Evolutionary conservation across 768 basidiomycete genomes (phyloP), one percentile per base, ranked within the genome.

Genomic region (Suillus ampliporus): DNA sequence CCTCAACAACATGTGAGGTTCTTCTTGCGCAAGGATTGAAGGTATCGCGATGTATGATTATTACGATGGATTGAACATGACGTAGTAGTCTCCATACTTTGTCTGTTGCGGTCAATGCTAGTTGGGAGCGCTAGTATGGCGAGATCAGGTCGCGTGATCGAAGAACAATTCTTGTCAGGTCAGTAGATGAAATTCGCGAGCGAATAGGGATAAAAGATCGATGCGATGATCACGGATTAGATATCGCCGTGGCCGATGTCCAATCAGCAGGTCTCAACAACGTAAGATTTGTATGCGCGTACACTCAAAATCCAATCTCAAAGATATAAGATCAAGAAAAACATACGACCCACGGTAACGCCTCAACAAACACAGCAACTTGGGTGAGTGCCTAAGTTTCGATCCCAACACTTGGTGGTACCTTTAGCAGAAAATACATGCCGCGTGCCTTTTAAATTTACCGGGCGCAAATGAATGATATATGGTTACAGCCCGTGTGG

Each of bases 401-500:
- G 35, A 54, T 54, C 23, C 10, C 54, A 40, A 19, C 8, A 23
- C 0, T 56, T 37, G 4, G 37, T 38, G 21, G 23, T 54, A 54
- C 37, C 34, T 23, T 52, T 9, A 21, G 35, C 2, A 37, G 35
- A 34, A 52, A 52, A 52, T 52, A 35, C 14, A n/a, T 8, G 23
- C 53, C 21, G 53, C 17, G 19, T 56, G 23, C 38, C 40, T 56
- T 40, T 28, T 13, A 19, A 23, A 37, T 40, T 56, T 26, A n/a
- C 17, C 26, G 38, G 23, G 37, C 54, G 54, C 38, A 56, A 40
- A 56, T 56, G 37, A 56, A 56, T 40, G 38, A 40, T 56, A 40
- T 56, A 56, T 40, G 38, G 37, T 26, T 28, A 28, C 38, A 40
- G 23, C 5, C 54, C 54, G 10, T 56, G 54, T 56, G 54, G 26